Evolutionary conservation across 495 filamentous ascomycete genomes (phyloP).

Genomic region (Poronia punctata): DNA sequence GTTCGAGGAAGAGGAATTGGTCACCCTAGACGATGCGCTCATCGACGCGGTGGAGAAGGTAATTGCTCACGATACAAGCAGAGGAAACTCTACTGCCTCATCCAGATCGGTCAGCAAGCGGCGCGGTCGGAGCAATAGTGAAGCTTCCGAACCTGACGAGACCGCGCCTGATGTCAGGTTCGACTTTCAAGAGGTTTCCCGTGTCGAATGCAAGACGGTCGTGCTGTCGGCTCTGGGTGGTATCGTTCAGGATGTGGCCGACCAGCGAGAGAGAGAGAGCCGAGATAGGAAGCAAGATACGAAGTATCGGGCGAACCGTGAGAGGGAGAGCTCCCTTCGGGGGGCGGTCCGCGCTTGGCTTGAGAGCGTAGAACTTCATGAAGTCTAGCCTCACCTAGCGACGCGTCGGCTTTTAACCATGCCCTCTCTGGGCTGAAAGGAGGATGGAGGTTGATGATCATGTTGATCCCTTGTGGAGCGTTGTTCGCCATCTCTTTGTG

Average conservation of each 20-base stretch:
- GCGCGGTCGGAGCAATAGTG: conserved; percentile 33
- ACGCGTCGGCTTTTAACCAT: conserved; percentile 5
- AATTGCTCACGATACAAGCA: conserved; percentile 44
- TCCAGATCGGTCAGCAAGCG: conserved; percentile 38
- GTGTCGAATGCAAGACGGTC: conserved; percentile 41
- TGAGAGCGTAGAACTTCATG: conserved; percentile 32
- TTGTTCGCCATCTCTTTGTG: no score
- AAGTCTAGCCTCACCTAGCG: conserved; percentile 2
- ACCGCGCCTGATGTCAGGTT: conserved; percentile 4
- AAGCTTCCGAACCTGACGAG: conserved; percentile 19
- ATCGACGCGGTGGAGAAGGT: conserved; percentile 73
- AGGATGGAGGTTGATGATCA: no score
- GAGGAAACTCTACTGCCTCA: conserved; percentile 32
- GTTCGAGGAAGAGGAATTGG: conserved; percentile 66
- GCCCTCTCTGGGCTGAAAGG: no score
- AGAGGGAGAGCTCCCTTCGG: conserved; percentile 33
- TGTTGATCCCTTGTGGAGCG: conserved; percentile 13
- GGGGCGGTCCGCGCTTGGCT: conserved; percentile 40
- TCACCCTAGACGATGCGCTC: conserved; percentile 65
- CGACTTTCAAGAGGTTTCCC: conserved; percentile 33
- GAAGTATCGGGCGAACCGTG: conserved; percentile 14
- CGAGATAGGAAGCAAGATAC: conserved; percentile 7
- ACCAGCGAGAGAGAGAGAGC: conserved; percentile 24
- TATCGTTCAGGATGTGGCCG: conserved; percentile 40
- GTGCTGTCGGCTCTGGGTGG: conserved; percentile 39